Evolutionary conservation across 192 early-diverging fungal genomes (phyloP).

Genomic region (Irineochytrium annulatum): DNA sequence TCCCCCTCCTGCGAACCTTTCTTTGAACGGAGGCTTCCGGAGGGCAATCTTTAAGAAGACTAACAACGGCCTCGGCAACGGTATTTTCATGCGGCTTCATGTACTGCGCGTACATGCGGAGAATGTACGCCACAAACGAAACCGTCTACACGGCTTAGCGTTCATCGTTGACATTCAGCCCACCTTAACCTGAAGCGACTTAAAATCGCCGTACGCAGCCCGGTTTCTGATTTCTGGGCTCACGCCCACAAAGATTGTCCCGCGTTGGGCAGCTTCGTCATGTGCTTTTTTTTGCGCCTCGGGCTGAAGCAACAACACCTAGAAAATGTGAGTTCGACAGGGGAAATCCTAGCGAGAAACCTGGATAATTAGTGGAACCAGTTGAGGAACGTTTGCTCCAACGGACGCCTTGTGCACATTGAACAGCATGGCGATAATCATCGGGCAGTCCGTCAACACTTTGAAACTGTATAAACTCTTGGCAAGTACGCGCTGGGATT

Average conservation of each 20-base stretch:
- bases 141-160: constrained; percentile 60
- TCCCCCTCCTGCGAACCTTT: constrained; percentile 57
- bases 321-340: not conserved
- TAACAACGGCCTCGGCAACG: constrained; percentile 86
- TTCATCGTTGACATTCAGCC: constrained; percentile 3
- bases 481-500: constrained; percentile 57
- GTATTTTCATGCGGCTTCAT: constrained; percentile 70
- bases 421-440: constrained; percentile 93
- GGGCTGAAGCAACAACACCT: constrained; percentile 55
- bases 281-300: constrained; percentile 39
- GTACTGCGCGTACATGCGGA: constrained; percentile 69
- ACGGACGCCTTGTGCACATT: constrained; percentile 79
- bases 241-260: constrained; percentile 75
- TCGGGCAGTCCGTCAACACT: constrained; percentile 96
- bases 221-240: constrained; percentile 69
- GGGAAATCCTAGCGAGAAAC: constrained; percentile 31
- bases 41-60: constrained; percentile 88
- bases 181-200: constrained; percentile 93
- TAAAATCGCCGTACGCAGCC: constrained; percentile 79
- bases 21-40: constrained; percentile 86
- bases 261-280: constrained; percentile 37
- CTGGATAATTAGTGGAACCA: constrained; percentile 85
- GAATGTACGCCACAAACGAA: constrained; percentile 94
- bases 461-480: constrained; percentile 88
- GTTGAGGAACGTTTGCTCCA: constrained; percentile 71